These are phyloP conservation scores for Calonectria hongkongensis DNA, from an alignment of 2,329 filamentous ascomycete genomes.

Conservation along the genomic window DNA sequence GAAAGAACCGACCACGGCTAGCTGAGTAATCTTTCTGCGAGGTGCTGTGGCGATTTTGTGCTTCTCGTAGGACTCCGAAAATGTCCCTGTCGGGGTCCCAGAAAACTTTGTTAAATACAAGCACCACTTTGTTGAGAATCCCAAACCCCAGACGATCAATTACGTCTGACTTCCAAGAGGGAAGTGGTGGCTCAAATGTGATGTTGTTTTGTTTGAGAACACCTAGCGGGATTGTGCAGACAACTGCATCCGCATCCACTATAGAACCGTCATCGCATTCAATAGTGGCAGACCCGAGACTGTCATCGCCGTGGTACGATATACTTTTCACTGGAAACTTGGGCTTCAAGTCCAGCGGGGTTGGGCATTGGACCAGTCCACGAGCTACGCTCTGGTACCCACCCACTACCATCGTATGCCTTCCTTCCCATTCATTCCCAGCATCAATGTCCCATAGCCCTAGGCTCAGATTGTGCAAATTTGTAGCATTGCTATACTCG, in stretches of 20 bases:
- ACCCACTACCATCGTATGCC: slow-evolving; percentile 93
- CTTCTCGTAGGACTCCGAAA: slow-evolving; percentile 90
- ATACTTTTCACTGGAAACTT: slow-evolving; percentile 84
- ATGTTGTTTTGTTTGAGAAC: slow-evolving; percentile 90
- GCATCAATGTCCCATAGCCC: slow-evolving; percentile 97
- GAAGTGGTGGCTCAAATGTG: slow-evolving; percentile 92
- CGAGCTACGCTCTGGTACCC: slow-evolving; percentile 96
- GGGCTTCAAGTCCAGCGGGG: slow-evolving; percentile 84
- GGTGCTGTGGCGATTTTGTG: slow-evolving; percentile 81
- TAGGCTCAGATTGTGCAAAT: slow-evolving; percentile 89
- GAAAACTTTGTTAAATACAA: slow-evolving; percentile 92
- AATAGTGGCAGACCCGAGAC: slow-evolving; percentile 73
- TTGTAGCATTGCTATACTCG: slow-evolving; percentile 96
- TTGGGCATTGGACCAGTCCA: slow-evolving; percentile 86
- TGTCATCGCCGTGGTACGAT: slow-evolving; percentile 72
- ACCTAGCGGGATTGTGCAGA: slow-evolving; percentile 92
- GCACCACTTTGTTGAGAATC: slow-evolving; percentile 93
- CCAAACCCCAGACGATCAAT: slow-evolving; percentile 93
- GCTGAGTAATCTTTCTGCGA: slow-evolving; percentile 86
- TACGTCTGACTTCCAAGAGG: slow-evolving; percentile 87
- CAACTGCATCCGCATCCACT: slow-evolving; percentile 91
- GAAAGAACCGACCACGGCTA: slow-evolving; percentile 92
- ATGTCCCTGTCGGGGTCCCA: slow-evolving; percentile 95
- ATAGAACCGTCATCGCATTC: slow-evolving; percentile 85
- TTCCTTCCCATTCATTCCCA: slow-evolving; percentile 97